Evolutionary conservation across 495 filamentous ascomycete genomes (phyloP), one percentile per base, ranked within the genome.

Genomic region (Mycothermus thermophilus): DNA sequence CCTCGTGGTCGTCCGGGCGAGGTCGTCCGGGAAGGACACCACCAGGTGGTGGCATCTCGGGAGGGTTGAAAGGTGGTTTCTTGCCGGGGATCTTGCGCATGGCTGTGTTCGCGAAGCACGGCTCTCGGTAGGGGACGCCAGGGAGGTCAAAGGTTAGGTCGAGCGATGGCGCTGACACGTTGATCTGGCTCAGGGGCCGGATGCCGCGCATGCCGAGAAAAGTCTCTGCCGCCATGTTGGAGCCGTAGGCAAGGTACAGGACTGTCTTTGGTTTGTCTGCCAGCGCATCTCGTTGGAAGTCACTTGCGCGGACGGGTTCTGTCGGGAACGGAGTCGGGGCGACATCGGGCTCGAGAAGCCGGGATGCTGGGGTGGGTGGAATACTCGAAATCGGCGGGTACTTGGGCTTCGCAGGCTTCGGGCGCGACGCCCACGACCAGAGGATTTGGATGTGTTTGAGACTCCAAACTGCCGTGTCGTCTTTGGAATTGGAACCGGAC

Each of bases 181-280:
- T 79, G 43, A 87, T 53, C 37, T 77, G 65, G 28, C 79, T 80
- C 8, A 95, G 50, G 0, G 90, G 90, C 6, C 67, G 71, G 50
- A 96, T 85, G 40, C 77, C 78, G 9, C 86, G 76, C 20, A 44
- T 57, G 30, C 78, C 82, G 18, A 72, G 67, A 54, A 96, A 94
- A 1, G 79, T 85, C 47, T 77, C 53, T 12, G 76, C 65, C 33
- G 62, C 69, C 37, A 97, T 71, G 52, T 96, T 97, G 32, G 86
- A 93, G 42, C 90, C 90, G 46, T 97, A 97, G 25, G 90, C 90
- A 8, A 97, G 74, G 60, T 96, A 97, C 29, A 93, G 69, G 32
- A 93, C 64, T 2, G 83, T 83, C 10, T 35, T 32, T 11, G 50
- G 40, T 5, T 32, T 32, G 13, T 32, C 17, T 12, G 34, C 22